A percentile compares a stretch with the other conserved stretches of the same genome.
Conservation (phyloP, 2,329 filamentous ascomycete species). For the Coniochaeta hoffmannii region DNA sequence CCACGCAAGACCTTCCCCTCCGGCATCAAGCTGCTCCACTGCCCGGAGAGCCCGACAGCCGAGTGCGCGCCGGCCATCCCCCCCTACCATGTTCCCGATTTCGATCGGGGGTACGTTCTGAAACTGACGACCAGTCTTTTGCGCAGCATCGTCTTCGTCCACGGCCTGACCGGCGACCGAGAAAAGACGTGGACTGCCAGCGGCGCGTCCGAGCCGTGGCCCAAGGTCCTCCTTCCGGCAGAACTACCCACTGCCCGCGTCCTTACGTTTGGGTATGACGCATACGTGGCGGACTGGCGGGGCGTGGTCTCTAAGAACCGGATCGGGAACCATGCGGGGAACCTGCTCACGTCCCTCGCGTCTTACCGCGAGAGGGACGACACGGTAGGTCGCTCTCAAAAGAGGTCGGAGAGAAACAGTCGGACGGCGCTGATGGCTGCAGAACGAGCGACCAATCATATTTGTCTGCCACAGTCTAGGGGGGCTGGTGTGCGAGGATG, state of each 20-base stretch:
- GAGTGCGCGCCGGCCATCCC: constrained; percentile 11
- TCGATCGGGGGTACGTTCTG: neutral
- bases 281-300: constrained; percentile 16
- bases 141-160: constrained; percentile 21
- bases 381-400: constrained; percentile 12
- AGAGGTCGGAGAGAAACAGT: neutral
- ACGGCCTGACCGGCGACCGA: constrained; percentile 25
- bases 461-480: constrained; percentile 19
- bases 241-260: constrained; percentile 20
- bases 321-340: constrained; percentile 20
- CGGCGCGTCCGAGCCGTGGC: constrained; percentile 19
- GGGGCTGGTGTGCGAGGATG: constrained; percentile 17
- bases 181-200: constrained; percentile 23
- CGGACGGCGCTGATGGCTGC: constrained; percentile 2
- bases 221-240: constrained; percentile 18
- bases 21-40: constrained; percentile 11
- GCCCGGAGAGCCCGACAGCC: constrained; percentile 4
- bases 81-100: constrained; percentile 7
- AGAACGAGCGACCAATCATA: constrained; percentile 15
- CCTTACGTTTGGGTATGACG: constrained; percentile 25
- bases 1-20: constrained; percentile 7
- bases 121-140: neutral
- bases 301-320: constrained; percentile 19
- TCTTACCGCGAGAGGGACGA: too few species aligned
- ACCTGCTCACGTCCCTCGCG: constrained; percentile 19